Percentiles rank a stretch among this genome's conserved stretches.
These are phyloP conservation scores for Suhomyces panamericanus DNA, from an alignment of 1,139 yeast genomes.

Conservation along the genomic window DNA sequence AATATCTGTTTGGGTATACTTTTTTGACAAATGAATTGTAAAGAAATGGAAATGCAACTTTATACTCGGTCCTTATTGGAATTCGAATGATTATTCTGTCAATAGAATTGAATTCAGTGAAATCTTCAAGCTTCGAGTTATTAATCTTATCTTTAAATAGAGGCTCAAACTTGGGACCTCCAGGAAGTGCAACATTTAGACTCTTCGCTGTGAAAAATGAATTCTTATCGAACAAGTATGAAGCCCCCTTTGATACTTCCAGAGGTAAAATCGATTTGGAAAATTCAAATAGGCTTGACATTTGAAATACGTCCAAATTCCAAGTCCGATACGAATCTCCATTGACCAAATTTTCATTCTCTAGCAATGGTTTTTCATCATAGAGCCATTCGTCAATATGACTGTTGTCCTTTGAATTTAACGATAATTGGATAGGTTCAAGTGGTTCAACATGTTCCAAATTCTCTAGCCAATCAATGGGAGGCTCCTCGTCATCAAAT, in stretches of 20 bases:
- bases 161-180: constrained; percentile 96
- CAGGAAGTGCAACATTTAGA: constrained; percentile 81
- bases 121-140: constrained; percentile 71
- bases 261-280: constrained; percentile 71
- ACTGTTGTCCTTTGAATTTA: constrained; percentile 60
- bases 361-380: constrained; percentile 72
- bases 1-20: constrained; percentile 62
- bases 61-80: constrained; percentile 78
- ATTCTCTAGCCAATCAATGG: constrained; percentile 77
- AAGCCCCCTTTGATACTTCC: constrained; percentile 47
- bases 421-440: constrained; percentile 65
- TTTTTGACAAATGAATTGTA: constrained; percentile 77
- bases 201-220: constrained; percentile 90
- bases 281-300: constrained; percentile 66
- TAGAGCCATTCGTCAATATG: constrained; percentile 74
- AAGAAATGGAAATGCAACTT: constrained; percentile 81
- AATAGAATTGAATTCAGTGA: constrained; percentile 84
- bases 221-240: constrained; percentile 66
- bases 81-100: constrained; percentile 82
- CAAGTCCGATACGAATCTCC: constrained; percentile 80
- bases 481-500: constrained; percentile 97
- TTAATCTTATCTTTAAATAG: constrained; percentile 57
- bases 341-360: constrained; percentile 53
- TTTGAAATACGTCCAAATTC: constrained; percentile 60
- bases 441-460: constrained; percentile 70